Base-by-base conservation (phyloP, 2,329 filamentous ascomycete species). In the Ascochyta lentis region DNA sequence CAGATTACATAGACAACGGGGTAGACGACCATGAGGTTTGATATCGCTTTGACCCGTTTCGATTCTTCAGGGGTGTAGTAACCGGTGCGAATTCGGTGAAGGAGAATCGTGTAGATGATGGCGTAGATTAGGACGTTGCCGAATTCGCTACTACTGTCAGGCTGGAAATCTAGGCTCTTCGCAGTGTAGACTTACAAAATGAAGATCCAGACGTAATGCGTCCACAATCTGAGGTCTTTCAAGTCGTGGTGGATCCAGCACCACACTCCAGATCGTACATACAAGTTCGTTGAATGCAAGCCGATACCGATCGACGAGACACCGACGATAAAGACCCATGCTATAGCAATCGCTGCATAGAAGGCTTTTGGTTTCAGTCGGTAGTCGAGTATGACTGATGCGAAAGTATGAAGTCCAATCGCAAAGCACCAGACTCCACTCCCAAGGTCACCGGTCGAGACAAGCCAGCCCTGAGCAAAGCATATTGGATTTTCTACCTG, bases 1-100 rank as follows among this genome's bases (percentile, higher is more conserved):
- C 88, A 88, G n/a, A 88, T 64, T 6, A 89, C 80, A 69, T 90
- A 90, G 59, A 90, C 86, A 61, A 88, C 67, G 0, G 88, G 88
- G 57, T 91, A 91, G 7, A 89, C 79, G 27, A 89, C 77, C 82
- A 85, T 84, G 59, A 89, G 86, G 8, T 84, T 78, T 6, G 80
- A 75, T 39, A 81, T 79, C 24, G 73, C 65, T 40, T 71, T 68
- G 19, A 76, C 77, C 26, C 74, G 72, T 27, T 69, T 61, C 24
- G 72, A 72, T 44, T 74, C 68, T 7, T 59, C 62, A 3, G 63
- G 49, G 6, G 65, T 73, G 49, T 74, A 77, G 62, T 77, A 77
- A 46, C 70, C 69, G 10, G 52, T 60, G 23, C 67, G 69, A 22
- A 79, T 73, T 12, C 78, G 74, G 34, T 67, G 67, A 41, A 74